Evolutionary conservation across 805 yeast species (phyloP), one percentile per base, ranked within the genome.

Genomic region (Diddensiella caesifluorescens): DNA sequence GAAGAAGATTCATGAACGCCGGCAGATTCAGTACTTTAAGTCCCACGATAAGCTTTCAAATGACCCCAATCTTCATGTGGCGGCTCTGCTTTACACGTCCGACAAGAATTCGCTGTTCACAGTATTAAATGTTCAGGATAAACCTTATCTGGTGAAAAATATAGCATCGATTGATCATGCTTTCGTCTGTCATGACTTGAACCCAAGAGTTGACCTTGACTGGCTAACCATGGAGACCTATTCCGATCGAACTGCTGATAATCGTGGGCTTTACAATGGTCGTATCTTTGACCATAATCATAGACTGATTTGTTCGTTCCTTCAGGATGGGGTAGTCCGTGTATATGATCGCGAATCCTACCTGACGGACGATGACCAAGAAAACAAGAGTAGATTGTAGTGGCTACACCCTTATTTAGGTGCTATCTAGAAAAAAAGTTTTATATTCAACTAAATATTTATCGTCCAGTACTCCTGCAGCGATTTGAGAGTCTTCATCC

Each of bases 91-190:
- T 21, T 59, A 56, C 36, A 49, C 57, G n/a, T 59, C 63, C 3
- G 63, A 59, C 27, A 45, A 63, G 18, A 59, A 59, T 51, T 59
- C 63, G 41, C 48, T 59, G 35, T 59, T 59, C 43, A 59, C 62
- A 4, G 38, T 59, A 6, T 27, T 54, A 35, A 57, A 57, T 23
- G 41, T 59, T 26, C 56, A 49, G 42, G 53, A 57, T 30, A 35
- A 46, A 13, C 27, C 26, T 15, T 18, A 42, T n/a, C 12, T 15
- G 29, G 36, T 54, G 28, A 25, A 38, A 20, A 49, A 48, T 28
- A 42, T 59, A 26, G 62, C 63, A 10, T 55, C 61, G 4, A 46
- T 59, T 34, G 57, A 55, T 37, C 63, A 59, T 42, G 42, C 57
- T 9, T 59, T 59, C 33, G 49, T 57, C 10, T 22, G 55, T 47